Percentiles rank a stretch among this genome's conserved stretches.
Evolutionary conservation across 495 filamentous ascomycete genomes (phyloP).

Genomic region (Trichoderma reesei): DNA sequence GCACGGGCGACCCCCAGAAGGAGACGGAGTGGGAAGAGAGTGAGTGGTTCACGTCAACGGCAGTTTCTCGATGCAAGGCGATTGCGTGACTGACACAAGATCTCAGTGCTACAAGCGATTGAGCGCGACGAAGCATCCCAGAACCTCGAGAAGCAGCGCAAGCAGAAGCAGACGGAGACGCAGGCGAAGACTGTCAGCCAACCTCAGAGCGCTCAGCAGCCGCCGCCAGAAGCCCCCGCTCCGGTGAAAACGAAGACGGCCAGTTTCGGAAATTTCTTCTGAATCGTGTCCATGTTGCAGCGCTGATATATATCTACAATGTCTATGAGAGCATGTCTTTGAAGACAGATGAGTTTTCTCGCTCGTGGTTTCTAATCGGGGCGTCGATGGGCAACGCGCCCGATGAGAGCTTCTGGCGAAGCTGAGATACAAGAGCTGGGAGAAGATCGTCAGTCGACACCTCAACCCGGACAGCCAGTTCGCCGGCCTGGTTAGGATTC

Average conservation of each 20-base stretch:
- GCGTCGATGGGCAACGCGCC: conserved; percentile 8
- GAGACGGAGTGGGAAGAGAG: conserved; percentile 87
- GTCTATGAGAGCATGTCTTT: conserved; percentile 43
- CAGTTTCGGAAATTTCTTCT: conserved; percentile 32
- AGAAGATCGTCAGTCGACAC: conserved; percentile 45
- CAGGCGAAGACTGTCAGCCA: conserved; percentile 8
- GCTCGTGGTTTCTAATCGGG: background rate
- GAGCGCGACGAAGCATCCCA: conserved; percentile 65
- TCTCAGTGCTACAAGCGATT: conserved; percentile 64
- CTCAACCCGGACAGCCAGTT: conserved; percentile 40
- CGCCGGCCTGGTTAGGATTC: conserved; percentile 35
- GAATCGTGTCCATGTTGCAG: conserved; percentile 12
- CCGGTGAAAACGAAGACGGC: conserved; percentile 16
- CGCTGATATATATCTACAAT: conserved; percentile 18
- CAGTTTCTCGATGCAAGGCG: background rate
- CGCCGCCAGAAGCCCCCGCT: background rate
- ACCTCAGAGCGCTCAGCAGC: background rate
- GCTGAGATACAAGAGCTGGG: conserved; percentile 40
- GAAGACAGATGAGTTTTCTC: conserved; percentile 23
- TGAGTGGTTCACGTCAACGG: conserved; percentile 21
- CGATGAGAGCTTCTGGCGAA: conserved; percentile 16
- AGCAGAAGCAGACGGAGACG: conserved; percentile 38
- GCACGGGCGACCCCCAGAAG: conserved; percentile 63
- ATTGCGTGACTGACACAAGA: conserved; percentile 5
- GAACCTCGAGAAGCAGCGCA: conserved; percentile 29